phyloP scores from a whole-genome alignment of 2,329 filamentous ascomycete genomes.

The Penicillium sp. region DNA sequence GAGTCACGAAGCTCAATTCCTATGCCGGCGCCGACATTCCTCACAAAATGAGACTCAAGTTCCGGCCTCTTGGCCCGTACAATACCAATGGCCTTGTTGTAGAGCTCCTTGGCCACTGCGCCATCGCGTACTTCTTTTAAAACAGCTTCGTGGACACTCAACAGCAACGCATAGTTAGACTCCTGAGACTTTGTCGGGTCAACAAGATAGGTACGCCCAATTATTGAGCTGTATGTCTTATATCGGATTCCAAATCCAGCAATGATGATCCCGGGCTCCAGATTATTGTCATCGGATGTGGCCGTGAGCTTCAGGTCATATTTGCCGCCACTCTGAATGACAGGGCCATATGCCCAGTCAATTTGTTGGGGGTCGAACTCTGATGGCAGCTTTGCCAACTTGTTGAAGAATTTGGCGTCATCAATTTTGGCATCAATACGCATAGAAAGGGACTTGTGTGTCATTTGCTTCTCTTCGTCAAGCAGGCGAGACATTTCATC shows the following conservation, averaged over 20 bases:
- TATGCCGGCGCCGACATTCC: constrained; percentile 89
- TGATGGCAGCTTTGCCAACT: constrained; percentile 76
- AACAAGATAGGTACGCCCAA: constrained; percentile 92
- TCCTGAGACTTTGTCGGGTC: constrained; percentile 97
- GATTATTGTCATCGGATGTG: constrained; percentile 78
- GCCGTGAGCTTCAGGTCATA: constrained; percentile 85
- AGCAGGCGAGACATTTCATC: constrained; percentile 97
- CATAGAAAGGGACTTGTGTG: constrained; percentile 82
- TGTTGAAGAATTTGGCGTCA: constrained; percentile 91
- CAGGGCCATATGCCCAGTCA: constrained; percentile 90
- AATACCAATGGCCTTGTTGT: constrained; percentile 79
- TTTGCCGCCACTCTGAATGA: constrained; percentile 92
- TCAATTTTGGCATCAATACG: constrained; percentile 92
- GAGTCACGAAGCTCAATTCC: constrained; percentile 89
- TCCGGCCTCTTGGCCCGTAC: constrained; percentile 93
- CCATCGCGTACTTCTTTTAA: constrained; percentile 91
- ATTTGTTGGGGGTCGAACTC: constrained; percentile 88
- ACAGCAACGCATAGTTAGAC: constrained; percentile 86
- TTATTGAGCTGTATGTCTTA: constrained; percentile 91
- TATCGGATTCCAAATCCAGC: constrained; percentile 91
- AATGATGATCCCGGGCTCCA: constrained; percentile 93
- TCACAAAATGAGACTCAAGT: constrained; percentile 91
- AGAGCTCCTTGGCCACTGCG: constrained; percentile 84
- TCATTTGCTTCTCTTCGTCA: constrained; percentile 96
- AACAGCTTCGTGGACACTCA: constrained; percentile 83